Conservation (phyloP, 1,139 yeast genomes). For the Candida sp. region DNA sequence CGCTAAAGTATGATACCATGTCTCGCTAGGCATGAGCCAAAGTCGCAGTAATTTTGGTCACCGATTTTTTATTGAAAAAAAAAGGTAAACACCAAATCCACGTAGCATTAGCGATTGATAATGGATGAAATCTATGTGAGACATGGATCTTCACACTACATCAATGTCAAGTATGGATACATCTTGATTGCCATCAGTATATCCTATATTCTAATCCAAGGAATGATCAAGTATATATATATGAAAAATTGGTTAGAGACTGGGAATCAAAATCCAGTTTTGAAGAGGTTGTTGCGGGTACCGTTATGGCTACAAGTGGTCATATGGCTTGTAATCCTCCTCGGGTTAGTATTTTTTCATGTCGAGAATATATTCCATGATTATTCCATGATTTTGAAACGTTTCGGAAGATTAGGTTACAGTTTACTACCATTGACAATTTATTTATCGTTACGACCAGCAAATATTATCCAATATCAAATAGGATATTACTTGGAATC, state of each 20-base stretch:
- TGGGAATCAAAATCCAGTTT: conserved; percentile 14
- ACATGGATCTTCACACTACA: conserved; percentile 26
- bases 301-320: conserved; percentile 25
- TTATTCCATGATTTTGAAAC: conserved; percentile 22
- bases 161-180: conserved; percentile 50
- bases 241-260: conserved; percentile 19
- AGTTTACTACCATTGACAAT: conserved; percentile 64
- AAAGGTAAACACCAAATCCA: no score
- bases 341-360: conserved; percentile 17
- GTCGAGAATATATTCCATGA: conserved; percentile 18
- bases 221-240: conserved; percentile 6
- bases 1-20: no score
- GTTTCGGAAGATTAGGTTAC: conserved; percentile 61
- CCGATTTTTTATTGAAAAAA: no score
- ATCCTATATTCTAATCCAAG: conserved; percentile 14
- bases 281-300: conserved; percentile 14
- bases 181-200: conserved; percentile 32
- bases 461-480: conserved; percentile 33
- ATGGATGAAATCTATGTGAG: conserved; percentile 7
- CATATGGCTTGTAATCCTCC: conserved; percentile 28
- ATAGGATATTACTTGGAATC: conserved; percentile 56
- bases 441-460: conserved; percentile 58
- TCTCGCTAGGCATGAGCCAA: no score
- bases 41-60: no score
- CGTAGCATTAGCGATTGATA: no score